Evolutionary conservation across 805 yeast genomes (phyloP).

Genomic region (Lipomyces mesembrius): DNA sequence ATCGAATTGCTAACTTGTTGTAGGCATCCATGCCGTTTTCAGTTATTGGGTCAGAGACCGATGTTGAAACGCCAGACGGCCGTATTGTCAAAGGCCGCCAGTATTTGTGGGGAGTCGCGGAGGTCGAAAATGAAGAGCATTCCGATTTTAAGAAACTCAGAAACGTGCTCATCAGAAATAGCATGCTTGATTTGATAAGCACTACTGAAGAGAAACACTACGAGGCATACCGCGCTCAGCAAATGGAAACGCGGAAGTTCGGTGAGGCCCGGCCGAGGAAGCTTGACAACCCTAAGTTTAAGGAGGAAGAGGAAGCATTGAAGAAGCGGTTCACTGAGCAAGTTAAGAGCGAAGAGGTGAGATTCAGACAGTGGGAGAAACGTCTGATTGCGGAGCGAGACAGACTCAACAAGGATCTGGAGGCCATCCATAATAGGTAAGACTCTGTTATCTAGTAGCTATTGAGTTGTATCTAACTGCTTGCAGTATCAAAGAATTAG

Average conservation of each 20-base stretch:
- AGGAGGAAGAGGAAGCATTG: conserved; percentile 93
- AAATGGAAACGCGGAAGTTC: conserved; percentile 56
- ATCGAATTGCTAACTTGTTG: conserved; percentile 28
- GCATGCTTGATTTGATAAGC: conserved; percentile 77
- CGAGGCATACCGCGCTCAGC: conserved; percentile 66
- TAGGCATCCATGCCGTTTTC: conserved; percentile 65
- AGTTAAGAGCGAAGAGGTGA: conserved; percentile 92
- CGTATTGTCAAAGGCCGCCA: conserved; percentile 69
- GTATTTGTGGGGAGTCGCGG: conserved; percentile 86
- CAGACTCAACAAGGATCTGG: conserved; percentile 90
- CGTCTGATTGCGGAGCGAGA: conserved; percentile 94
- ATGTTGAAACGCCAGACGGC: conserved; percentile 52
- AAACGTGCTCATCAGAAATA: conserved; percentile 64
- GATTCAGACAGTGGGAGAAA: conserved; percentile 98
- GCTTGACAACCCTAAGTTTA: conserved; percentile 82
- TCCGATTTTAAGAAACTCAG: conserved; percentile 76
- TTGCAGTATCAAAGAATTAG: conserved; percentile 44
- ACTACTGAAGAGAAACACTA: conserved; percentile 74
- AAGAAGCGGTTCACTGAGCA: conserved; percentile 96
- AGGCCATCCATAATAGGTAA: conserved; percentile 66
- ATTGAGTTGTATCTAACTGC: not conserved
- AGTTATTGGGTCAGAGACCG: conserved; percentile 67
- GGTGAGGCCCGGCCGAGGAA: conserved; percentile 48
- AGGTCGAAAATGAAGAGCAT: conserved; percentile 74
- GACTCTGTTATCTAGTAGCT: not conserved